Evolutionary conservation across 73 alveolate genomes (phyloP).

Genomic region (Durusdinium trenchii): DNA sequence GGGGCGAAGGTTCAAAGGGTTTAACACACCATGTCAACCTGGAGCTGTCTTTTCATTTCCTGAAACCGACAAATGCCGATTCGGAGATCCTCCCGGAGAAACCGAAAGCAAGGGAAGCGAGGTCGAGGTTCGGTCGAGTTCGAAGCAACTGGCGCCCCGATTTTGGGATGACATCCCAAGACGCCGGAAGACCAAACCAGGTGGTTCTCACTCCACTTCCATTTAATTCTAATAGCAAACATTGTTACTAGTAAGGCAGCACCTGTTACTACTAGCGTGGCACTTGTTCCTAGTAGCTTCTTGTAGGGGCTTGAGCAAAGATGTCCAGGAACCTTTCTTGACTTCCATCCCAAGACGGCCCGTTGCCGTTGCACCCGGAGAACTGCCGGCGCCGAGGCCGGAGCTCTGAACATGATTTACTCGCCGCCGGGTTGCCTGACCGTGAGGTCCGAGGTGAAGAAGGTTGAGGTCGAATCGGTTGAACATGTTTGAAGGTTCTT

Average conservation of each 20-base stretch:
- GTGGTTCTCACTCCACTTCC: too few species aligned
- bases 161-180: too few species aligned
- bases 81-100: too few species aligned
- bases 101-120: too few species aligned
- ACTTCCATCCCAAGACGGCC: too few species aligned
- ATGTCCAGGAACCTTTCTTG: too few species aligned
- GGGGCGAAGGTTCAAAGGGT: background rate
- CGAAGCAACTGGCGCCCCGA: too few species aligned
- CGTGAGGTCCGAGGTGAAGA: background rate
- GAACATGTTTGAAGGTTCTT: background rate
- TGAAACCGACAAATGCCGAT: background rate
- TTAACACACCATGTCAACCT: background rate
- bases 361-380: too few species aligned
- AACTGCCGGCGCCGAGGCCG: background rate
- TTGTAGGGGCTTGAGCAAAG: too few species aligned
- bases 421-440: background rate
- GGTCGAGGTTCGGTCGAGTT: too few species aligned
- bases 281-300: background rate
- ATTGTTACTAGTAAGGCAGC: background rate
- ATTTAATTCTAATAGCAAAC: background rate
- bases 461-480: too few species aligned
- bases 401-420: slow-evolving; percentile 46
- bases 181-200: too few species aligned
- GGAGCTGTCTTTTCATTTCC: background rate
- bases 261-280: background rate